These are phyloP conservation scores for Boletus patriciae DNA, from an alignment of 768 basidiomycete genomes.

Conservation along the genomic window DNA sequence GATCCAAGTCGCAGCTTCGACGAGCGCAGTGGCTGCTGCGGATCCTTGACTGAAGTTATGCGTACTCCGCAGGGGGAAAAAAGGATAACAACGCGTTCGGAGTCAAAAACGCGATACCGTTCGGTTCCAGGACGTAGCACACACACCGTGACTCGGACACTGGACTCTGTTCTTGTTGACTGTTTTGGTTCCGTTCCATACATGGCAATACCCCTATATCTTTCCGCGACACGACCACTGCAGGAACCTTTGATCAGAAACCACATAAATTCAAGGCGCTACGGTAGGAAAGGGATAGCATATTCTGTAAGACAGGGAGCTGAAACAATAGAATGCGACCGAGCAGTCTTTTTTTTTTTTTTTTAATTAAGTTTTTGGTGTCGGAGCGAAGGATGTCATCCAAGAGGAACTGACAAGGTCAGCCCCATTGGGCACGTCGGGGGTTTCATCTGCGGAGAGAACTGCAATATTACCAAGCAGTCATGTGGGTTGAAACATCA, in stretches of 20 bases:
- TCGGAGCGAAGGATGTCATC: too few species aligned
- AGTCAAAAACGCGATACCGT: not conserved
- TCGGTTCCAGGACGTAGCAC: not conserved
- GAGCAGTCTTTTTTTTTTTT: not conserved
- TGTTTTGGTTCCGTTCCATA: conserved; percentile 10
- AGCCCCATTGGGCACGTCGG: too few species aligned
- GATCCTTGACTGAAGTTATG: not conserved
- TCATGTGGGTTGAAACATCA: not conserved
- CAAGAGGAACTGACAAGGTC: too few species aligned
- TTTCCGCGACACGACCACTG: not conserved
- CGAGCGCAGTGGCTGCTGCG: conserved; percentile 6
- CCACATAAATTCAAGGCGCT: not conserved
- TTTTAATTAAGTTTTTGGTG: too few species aligned
- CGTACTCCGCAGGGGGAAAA: not conserved
- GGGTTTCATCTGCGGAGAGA: too few species aligned
- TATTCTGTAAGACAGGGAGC: not conserved
- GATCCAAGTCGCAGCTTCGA: conserved; percentile 2
- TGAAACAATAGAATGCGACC: not conserved
- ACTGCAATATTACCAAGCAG: not conserved
- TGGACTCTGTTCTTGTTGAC: conserved; percentile 13
- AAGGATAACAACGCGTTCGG: not conserved
- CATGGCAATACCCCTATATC: conserved; percentile 15
- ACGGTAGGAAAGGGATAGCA: not conserved
- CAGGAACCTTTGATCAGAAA: not conserved
- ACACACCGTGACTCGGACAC: too few species aligned